These are phyloP conservation scores for Aphanomyces invadans DNA, from an alignment of 352 stramenopile genomes.

Conservation along the genomic window DNA sequence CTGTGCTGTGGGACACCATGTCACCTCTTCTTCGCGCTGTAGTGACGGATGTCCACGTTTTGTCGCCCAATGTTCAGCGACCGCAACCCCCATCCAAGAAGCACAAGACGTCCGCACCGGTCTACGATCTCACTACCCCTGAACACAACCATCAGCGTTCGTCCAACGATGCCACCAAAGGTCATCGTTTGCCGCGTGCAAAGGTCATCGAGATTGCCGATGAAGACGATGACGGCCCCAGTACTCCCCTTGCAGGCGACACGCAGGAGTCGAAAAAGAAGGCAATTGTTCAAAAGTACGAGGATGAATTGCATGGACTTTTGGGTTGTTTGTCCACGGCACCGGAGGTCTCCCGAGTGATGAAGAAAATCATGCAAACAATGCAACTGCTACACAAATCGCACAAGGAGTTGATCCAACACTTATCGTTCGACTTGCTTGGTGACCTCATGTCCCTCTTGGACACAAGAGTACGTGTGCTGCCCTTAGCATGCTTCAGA, in stretches of 20 bases:
- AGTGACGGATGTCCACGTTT: neutral
- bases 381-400: conserved; percentile 61
- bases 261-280: conserved; percentile 16
- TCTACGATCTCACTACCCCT: neutral
- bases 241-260: neutral
- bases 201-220: conserved; percentile 8
- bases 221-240: neutral
- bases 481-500: too few relatives aligned
- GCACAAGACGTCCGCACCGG: neutral
- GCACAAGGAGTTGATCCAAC: conserved; percentile 40
- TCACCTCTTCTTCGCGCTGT: conserved; percentile 11
- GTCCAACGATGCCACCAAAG: neutral
- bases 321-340: conserved; percentile 43
- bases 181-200: neutral
- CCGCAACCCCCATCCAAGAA: neutral
- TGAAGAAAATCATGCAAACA: conserved; percentile 50
- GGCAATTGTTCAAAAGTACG: conserved; percentile 57
- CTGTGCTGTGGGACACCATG: neutral
- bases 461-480: conserved; percentile 48
- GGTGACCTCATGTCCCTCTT: conserved; percentile 45
- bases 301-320: conserved; percentile 38
- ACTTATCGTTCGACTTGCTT: conserved; percentile 46
- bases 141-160: neutral
- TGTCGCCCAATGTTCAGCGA: neutral
- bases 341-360: conserved; percentile 32